Evolutionary conservation across 129 eudicot genomes (phyloP).

Genomic region (Flaveria bidentis): DNA sequence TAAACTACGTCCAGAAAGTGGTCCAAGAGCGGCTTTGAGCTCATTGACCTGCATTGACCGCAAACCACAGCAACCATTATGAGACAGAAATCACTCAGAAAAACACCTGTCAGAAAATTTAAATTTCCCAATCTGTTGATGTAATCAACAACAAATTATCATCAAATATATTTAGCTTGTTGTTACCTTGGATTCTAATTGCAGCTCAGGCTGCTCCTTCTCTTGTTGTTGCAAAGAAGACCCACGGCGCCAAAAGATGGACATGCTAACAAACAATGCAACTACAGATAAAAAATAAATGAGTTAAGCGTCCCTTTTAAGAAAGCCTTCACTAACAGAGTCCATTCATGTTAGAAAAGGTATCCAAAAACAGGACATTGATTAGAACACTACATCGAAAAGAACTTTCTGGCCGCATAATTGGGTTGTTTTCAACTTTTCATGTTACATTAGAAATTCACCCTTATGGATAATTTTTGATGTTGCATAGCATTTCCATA

Average conservation of each 20-base stretch:
- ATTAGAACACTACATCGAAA: background rate
- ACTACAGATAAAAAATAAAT: constrained; percentile 4
- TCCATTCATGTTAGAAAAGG: background rate
- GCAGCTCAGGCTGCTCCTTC: constrained; percentile 48
- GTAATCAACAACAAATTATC: background rate
- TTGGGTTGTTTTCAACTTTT: background rate
- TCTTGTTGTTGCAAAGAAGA: constrained; percentile 47
- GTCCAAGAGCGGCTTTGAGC: constrained; percentile 67
- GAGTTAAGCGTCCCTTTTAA: background rate
- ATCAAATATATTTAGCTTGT: background rate
- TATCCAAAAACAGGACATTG: background rate
- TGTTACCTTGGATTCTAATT: constrained; percentile 55
- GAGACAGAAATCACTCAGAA: background rate
- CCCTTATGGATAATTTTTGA: background rate
- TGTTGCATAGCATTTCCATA: background rate
- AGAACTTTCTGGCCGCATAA: background rate
- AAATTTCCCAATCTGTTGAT: background rate
- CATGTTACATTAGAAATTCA: background rate
- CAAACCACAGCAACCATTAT: constrained; percentile 4
- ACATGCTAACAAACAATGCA: constrained; percentile 38
- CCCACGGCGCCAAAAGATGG: constrained; percentile 55
- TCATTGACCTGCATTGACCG: constrained; percentile 52
- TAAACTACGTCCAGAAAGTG: constrained; percentile 63
- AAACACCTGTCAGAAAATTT: background rate
- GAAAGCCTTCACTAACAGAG: constrained; percentile 3